These are phyloP conservation scores for Gossypium ekmanianum DNA, from an alignment of 345 rosid species.

Conservation along the genomic window DNA sequence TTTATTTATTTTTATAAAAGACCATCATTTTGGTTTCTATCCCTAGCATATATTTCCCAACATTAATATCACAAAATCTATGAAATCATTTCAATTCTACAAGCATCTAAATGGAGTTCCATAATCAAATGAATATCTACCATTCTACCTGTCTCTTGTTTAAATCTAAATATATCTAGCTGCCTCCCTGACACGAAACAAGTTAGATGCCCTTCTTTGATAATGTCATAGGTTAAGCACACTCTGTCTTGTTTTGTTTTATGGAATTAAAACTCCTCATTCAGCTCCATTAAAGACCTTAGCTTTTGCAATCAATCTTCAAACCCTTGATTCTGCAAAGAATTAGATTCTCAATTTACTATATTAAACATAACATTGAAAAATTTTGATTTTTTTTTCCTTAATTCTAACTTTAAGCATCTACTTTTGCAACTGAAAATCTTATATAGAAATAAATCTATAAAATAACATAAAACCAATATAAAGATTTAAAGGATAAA, in stretches of 20 bases:
- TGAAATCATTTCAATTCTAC: not conserved
- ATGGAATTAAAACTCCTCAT: not conserved
- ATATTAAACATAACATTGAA: not conserved
- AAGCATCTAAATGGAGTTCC: not conserved
- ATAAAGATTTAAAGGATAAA: not conserved
- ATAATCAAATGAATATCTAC: not conserved
- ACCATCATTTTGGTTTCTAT: no score
- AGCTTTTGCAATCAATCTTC: not conserved
- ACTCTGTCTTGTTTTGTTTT: not conserved
- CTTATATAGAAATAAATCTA: not conserved
- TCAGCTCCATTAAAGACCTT: not conserved
- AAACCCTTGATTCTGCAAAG: conserved; percentile 7
- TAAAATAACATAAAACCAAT: not conserved
- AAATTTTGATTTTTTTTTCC: not conserved
- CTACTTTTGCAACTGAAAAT: not conserved
- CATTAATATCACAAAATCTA: not conserved
- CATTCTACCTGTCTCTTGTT: no score
- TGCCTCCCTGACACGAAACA: not conserved
- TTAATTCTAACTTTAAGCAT: not conserved
- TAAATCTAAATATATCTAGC: not conserved
- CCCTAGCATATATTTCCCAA: no score
- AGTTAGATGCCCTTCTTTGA: not conserved
- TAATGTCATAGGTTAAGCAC: not conserved
- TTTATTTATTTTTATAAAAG: no score
- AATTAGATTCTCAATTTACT: not conserved